phyloP scores from a whole-genome alignment of 2,329 filamentous ascomycete species.

The Colletotrichum falcatum region DNA sequence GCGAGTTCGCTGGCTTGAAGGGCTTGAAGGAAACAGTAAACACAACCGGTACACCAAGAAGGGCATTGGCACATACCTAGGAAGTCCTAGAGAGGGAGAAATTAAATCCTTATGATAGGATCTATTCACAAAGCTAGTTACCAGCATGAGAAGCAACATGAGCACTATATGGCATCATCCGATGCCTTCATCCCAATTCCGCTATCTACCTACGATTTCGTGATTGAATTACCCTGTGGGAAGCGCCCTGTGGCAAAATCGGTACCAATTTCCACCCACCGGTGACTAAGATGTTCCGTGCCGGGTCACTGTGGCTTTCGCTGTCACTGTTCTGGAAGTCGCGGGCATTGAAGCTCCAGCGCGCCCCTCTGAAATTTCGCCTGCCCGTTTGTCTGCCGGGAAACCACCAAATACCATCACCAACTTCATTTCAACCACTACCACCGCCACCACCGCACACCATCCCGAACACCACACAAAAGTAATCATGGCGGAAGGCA shows the following conservation, averaged over 20 bases:
- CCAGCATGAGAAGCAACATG: no score
- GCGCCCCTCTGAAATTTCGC: conserved; percentile 39
- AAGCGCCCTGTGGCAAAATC: background rate
- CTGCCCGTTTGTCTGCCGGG: background rate
- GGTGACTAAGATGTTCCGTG: conserved; percentile 7
- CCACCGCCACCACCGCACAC: background rate
- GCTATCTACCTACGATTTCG: no score
- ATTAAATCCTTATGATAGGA: no score
- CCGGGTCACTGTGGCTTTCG: background rate
- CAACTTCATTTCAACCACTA: background rate
- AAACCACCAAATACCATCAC: background rate
- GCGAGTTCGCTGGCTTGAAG: no score
- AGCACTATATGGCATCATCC: no score
- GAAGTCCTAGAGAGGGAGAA: no score
- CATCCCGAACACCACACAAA: background rate
- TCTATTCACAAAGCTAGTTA: no score
- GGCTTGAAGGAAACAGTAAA: no score
- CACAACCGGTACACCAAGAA: no score
- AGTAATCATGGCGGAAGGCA: conserved; percentile 83
- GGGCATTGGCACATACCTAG: no score
- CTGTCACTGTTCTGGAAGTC: background rate
- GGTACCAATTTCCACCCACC: background rate
- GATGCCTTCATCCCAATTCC: no score
- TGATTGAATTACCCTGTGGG: no score
- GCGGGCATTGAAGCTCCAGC: conserved; percentile 28